Evolutionary conservation across 108 stramenopile species (phyloP).

Genomic region (Schizochytrium sp.): DNA sequence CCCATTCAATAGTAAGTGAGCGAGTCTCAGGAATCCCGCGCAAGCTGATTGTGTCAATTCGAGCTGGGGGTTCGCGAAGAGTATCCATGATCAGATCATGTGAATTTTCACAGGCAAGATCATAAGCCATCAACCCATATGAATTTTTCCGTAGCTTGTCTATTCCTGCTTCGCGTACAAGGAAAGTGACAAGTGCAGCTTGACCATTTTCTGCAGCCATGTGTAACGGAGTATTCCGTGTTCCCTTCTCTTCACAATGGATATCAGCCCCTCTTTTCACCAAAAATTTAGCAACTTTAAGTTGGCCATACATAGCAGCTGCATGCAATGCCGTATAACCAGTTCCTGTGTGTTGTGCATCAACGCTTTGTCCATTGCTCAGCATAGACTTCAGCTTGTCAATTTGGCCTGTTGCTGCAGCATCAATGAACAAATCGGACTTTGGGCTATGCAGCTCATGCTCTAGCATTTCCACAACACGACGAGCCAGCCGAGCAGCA

Average conservation of each 20-base stretch:
- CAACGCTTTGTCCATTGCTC: not conserved
- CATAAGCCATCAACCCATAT: constrained; percentile 6
- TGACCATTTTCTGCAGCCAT: constrained; percentile 51
- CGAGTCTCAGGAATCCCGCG: not conserved
- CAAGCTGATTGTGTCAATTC: not conserved
- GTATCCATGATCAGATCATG: constrained; percentile 55
- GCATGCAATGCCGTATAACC: constrained; percentile 32
- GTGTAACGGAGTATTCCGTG: constrained; percentile 21
- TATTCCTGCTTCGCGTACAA: not conserved
- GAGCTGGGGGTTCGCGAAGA: constrained; percentile 22
- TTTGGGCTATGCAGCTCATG: constrained; percentile 29
- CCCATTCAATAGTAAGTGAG: not conserved
- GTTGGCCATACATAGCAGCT: constrained; percentile 21
- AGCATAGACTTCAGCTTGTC: not conserved
- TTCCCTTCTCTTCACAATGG: not conserved
- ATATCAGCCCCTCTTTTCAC: constrained; percentile 21
- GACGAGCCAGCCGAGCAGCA: constrained; percentile 43
- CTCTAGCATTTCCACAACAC: constrained; percentile 45
- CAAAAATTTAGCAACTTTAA: not conserved
- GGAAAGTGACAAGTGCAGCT: not conserved
- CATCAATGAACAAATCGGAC: constrained; percentile 35
- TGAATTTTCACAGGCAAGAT: not conserved
- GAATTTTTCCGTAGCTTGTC: constrained; percentile 17
- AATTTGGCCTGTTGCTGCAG: constrained; percentile 27
- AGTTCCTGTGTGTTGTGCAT: constrained; percentile 18